These are phyloP conservation scores for Akebia trifoliata DNA, from an alignment of 164 flowering plant genomes.

Conservation along the genomic window DNA sequence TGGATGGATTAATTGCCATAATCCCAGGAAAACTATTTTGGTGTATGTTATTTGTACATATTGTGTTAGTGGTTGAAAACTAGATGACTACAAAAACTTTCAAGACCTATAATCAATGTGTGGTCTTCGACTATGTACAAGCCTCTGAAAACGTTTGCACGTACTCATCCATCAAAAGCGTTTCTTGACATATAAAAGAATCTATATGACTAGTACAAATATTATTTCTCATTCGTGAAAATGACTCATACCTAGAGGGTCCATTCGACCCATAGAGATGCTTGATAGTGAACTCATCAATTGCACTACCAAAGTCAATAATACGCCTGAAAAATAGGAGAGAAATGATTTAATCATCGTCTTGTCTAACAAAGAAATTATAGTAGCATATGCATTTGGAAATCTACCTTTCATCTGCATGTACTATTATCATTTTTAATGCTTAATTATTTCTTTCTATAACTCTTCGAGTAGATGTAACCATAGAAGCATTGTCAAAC, in stretches of 20 bases:
- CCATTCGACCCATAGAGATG: conserved; percentile 82
- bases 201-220: background rate
- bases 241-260: conserved; percentile 68
- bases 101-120: no score
- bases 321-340: conserved; percentile 62
- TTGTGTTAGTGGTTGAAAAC: no score
- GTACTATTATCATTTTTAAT: background rate
- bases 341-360: background rate
- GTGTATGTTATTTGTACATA: no score
- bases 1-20: no score
- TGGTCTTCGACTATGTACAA: no score
- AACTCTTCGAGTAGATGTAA: background rate
- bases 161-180: background rate
- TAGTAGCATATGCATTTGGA: background rate
- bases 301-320: conserved; percentile 97
- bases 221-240: background rate
- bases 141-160: no score
- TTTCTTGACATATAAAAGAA: background rate
- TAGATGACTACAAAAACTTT: no score
- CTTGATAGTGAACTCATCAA: conserved; percentile 77
- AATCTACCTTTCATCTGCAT: background rate
- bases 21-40: no score
- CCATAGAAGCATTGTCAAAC: no score
- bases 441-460: background rate
- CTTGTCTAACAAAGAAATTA: background rate